phyloP scores from a whole-genome alignment of 1,284 basidiomycete species.

The Microbotryomycetes sp. region DNA sequence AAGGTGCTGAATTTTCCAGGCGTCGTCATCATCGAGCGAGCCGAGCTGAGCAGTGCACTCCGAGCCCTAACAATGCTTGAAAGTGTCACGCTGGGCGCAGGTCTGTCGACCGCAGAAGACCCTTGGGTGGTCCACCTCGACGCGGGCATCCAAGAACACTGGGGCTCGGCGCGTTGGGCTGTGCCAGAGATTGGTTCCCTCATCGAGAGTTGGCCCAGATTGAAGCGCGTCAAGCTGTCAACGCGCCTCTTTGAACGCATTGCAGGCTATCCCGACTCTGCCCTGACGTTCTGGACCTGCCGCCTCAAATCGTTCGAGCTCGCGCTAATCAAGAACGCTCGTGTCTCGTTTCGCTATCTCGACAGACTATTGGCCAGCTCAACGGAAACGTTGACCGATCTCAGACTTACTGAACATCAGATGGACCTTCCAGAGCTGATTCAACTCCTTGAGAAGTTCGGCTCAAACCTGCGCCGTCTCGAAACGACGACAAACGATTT shows the following conservation, averaged over 20 bases:
- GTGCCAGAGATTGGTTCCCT: background rate
- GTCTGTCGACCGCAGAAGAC: background rate
- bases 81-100: background rate
- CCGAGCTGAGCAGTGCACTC: slow-evolving; percentile 1
- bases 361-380: background rate
- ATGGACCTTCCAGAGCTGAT: background rate
- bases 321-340: background rate
- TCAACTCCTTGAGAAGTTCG: background rate
- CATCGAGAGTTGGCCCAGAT: background rate
- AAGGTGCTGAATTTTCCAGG: slow-evolving; percentile 4
- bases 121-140: slow-evolving; percentile 24
- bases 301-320: slow-evolving; percentile 11
- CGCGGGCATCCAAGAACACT: slow-evolving; percentile 3
- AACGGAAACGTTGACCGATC: background rate
- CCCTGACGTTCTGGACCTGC: background rate
- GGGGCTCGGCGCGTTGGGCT: slow-evolving; percentile 9
- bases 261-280: background rate
- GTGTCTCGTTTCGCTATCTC: slow-evolving; percentile 4
- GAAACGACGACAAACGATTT: background rate
- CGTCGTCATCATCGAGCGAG: slow-evolving; percentile 8
- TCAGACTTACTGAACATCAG: slow-evolving; percentile 15
- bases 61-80: background rate
- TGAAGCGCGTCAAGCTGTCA: background rate
- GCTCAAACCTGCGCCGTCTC: background rate
- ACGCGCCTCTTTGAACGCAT: background rate